Conservation (phyloP, 1,284 basidiomycete species). For the Puccinia horiana region DNA sequence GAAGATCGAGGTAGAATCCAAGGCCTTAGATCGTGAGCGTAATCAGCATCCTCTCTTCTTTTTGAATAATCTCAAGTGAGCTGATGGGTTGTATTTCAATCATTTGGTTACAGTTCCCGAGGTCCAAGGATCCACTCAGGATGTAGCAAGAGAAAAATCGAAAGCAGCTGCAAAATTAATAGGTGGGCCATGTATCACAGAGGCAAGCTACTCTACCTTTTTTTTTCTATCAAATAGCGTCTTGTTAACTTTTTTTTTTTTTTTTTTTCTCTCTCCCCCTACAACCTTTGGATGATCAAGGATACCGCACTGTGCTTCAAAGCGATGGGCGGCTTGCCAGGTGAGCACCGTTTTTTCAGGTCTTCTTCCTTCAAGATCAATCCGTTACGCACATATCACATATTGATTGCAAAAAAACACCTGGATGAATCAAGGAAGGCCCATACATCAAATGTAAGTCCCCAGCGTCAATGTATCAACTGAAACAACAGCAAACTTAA, state of each 20-base stretch:
- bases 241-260: background rate
- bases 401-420: background rate
- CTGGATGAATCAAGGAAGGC: constrained; percentile 61
- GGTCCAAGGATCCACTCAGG: constrained; percentile 85
- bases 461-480: background rate
- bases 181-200: constrained; percentile 82
- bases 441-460: constrained; percentile 85
- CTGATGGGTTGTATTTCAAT: background rate
- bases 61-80: background rate
- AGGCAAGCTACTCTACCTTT: constrained; percentile 58
- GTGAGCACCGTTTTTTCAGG: background rate
- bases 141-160: constrained; percentile 88
- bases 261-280: background rate
- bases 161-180: constrained; percentile 77
- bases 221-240: background rate
- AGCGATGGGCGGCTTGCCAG: constrained; percentile 80
- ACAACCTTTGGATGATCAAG: constrained; percentile 51
- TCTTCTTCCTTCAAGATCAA: background rate
- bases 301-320: constrained; percentile 92
- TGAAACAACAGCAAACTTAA: constrained; percentile 16
- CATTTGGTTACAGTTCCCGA: constrained; percentile 72
- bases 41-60: background rate
- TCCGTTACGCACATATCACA: too few relatives aligned
- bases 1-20: constrained; percentile 26
- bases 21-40: constrained; percentile 21